Percentiles rank a stretch among this genome's conserved stretches.
These are phyloP conservation scores for Talaromyces sp. DNA, from an alignment of 2,329 filamentous ascomycete genomes.

Conservation along the genomic window DNA sequence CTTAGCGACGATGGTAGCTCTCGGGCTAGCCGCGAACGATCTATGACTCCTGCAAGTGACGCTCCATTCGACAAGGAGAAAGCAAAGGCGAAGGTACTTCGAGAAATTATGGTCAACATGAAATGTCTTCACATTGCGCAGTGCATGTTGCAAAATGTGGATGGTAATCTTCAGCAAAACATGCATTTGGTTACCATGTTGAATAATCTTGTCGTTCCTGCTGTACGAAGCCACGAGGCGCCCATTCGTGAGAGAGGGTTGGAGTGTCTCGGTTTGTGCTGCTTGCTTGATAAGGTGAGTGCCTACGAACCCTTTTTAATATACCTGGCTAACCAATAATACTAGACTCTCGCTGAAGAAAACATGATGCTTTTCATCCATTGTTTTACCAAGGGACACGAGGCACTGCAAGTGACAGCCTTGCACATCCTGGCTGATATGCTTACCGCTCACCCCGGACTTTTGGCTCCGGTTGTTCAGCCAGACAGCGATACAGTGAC, in stretches of 20 bases:
- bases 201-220: slow-evolving; percentile 93
- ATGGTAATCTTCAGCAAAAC: slow-evolving; percentile 81
- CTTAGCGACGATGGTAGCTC: slow-evolving; percentile 60
- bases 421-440: slow-evolving; percentile 92
- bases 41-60: slow-evolving; percentile 44
- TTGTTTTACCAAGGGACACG: slow-evolving; percentile 90
- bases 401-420: slow-evolving; percentile 80
- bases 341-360: slow-evolving; percentile 73
- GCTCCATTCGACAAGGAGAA: slow-evolving; percentile 50
- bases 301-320: neutral
- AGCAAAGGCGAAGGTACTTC: slow-evolving; percentile 63
- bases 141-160: slow-evolving; percentile 92
- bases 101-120: slow-evolving; percentile 94
- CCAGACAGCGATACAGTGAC: slow-evolving; percentile 45
- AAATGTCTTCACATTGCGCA: slow-evolving; percentile 97
- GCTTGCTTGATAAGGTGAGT: slow-evolving; percentile 72
- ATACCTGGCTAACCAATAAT: slow-evolving; percentile 9
- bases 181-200: slow-evolving; percentile 93
- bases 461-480: slow-evolving; percentile 55
- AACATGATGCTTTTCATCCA: slow-evolving; percentile 92
- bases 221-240: slow-evolving; percentile 86
- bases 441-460: slow-evolving; percentile 76
- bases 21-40: slow-evolving; percentile 29
- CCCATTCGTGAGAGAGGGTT: slow-evolving; percentile 87
- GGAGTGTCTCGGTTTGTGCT: slow-evolving; percentile 83